Evolutionary conservation across 2,329 filamentous ascomycete genomes (phyloP), one percentile per base, ranked within the genome.

Genomic region (Ophiocordyceps sinensis): DNA sequence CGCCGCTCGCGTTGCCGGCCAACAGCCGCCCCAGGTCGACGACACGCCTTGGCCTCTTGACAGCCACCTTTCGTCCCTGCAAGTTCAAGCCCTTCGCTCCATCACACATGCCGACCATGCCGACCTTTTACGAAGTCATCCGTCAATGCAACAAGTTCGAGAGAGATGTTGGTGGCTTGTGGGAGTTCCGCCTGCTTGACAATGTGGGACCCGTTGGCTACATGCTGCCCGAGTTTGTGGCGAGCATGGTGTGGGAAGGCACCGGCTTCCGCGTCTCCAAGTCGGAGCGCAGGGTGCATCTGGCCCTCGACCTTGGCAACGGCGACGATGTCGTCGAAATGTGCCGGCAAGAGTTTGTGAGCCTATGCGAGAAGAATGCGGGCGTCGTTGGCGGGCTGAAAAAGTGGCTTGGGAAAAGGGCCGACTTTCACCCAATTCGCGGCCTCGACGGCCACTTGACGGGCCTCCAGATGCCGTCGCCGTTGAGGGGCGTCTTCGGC

Each of bases 401-500:
- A 5, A 45, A 45, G 11, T 60, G 57, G 57, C 46, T 57, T 30
- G 37, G 28, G 11, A 46, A 45, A 17, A 41, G 44, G 10, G 41
- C 36, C 10, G 45, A 49, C 31, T 56, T 51, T 17, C 53, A 58
- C 36, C 53, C 54, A 2, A 52, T 63, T 10, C 51, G 55, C 19
- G 49, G 50, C 12, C 44, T 52, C 7, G 46, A 51, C 8, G 28
- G 31, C 5, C 40, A 45, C 8, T 39, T 52, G 8, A 41, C 45
- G 6, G 46, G 52, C 4, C 43, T 62, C 17, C 41, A 48, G 31
- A 54, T 62, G 10, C 56, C 59, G 4, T 52, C 57, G 10, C 54
- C 58, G 3, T 45, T 54, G 26, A 49, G 60, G 4, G 60, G 60
- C 2, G 45, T 62, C 10, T 53, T 63, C 26, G 60, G 60, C 6